Evolutionary conservation across 768 basidiomycete genomes (phyloP), one percentile per base, ranked within the genome.

Genomic region (Sutorius australiensis): DNA sequence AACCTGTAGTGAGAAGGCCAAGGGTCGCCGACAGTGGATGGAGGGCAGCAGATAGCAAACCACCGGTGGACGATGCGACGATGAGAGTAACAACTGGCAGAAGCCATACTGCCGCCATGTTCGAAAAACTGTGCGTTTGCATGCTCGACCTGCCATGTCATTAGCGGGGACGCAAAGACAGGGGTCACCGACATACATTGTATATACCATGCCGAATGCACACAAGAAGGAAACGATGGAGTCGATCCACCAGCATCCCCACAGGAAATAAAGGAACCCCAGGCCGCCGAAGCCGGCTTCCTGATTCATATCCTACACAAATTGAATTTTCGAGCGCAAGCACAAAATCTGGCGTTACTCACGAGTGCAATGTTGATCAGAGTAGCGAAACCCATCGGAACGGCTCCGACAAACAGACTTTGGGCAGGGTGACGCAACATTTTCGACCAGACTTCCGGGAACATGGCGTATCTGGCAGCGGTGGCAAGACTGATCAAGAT

Each of bases 211-310:
- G 16, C 79, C 80, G 38, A 82, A 73, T 39, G 75, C 77, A 49
- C 75, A 66, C 7, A 71, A 6, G 38, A 77, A 69, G 7, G 80
- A 76, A 19, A 75, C 52, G 0, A 64, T 44, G 0, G 70, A 69
- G 56, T 78, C 77, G 21, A 79, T 37, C 80, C 78, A 82, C 80
- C 80, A 82, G 41, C 77, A 67, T 17, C 66, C 79, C 73, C 80
- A 78, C 28, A 78, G 53, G 31, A 71, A 64, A 49, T 70, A 76
- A 31, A 78, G 66, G 36, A 78, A 71, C 10, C 54, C 48, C 0
- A n/a, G 54, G 9, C 72, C 70, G 3, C 74, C 77, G 33, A 73
- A 60, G 17, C 68, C 70, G 44, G 62, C 65, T 50, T 72, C 65
- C 58, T 72, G 67, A 51, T 77, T 64, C 30, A 71, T 62, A 40